phyloP scores from a whole-genome alignment of 352 stramenopile genomes.

The Globisporangium ultimum region DNA sequence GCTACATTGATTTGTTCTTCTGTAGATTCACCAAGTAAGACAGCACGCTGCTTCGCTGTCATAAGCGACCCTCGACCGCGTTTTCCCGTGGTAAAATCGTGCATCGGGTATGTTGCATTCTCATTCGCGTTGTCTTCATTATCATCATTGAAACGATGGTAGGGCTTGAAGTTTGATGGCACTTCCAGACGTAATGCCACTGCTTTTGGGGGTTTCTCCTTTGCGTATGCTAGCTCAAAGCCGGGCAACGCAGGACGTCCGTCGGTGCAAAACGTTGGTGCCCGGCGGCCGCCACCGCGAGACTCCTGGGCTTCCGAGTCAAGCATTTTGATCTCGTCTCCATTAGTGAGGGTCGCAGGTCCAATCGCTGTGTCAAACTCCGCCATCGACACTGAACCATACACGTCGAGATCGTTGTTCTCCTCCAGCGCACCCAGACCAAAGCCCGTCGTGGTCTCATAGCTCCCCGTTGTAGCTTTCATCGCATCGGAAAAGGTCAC shows the following conservation, averaged over 20 bases:
- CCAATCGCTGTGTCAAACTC: slow-evolving; percentile 70
- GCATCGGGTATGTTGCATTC: slow-evolving; percentile 39
- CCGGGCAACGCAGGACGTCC: slow-evolving; percentile 50
- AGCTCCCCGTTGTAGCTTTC: slow-evolving; percentile 28
- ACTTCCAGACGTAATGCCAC: slow-evolving; percentile 45
- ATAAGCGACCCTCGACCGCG: slow-evolving; percentile 27
- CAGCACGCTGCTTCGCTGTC: slow-evolving; percentile 49
- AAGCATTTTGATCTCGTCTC: slow-evolving; percentile 23
- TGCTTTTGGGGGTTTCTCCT: slow-evolving; percentile 40
- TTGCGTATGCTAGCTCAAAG: slow-evolving; percentile 40
- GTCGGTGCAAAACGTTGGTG: slow-evolving; percentile 42
- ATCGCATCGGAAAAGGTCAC: slow-evolving; percentile 79
- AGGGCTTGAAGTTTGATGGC: slow-evolving; percentile 40
- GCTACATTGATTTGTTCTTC: background rate
- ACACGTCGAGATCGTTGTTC: slow-evolving; percentile 83
- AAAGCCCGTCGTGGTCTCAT: slow-evolving; percentile 42
- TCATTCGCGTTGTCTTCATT: slow-evolving; percentile 14
- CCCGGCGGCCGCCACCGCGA: background rate
- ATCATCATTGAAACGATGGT: slow-evolving; percentile 47
- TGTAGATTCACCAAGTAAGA: slow-evolving; percentile 28
- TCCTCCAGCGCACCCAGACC: slow-evolving; percentile 79
- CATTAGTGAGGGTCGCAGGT: slow-evolving; percentile 14
- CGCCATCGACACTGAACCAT: slow-evolving; percentile 54
- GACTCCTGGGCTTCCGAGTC: slow-evolving; percentile 35
- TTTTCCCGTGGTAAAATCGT: slow-evolving; percentile 51